A percentile compares a stretch with the other conserved stretches of the same genome.
phyloP scores from a whole-genome alignment of 2,329 filamentous ascomycete genomes.

The Rhynchosporium agropyri region DNA sequence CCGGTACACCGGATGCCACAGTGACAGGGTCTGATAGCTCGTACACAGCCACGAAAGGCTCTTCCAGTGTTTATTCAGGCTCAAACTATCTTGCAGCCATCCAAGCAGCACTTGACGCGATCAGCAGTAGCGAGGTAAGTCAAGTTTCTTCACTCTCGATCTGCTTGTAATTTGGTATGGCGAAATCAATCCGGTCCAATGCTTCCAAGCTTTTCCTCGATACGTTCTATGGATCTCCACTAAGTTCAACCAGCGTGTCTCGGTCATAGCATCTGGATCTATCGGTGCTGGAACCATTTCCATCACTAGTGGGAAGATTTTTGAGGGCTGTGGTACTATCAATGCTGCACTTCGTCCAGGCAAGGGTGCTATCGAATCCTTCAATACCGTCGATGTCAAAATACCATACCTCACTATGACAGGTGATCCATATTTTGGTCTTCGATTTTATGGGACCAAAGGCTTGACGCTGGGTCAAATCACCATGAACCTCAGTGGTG shows the following conservation, averaged over 20 bases:
- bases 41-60: constrained; percentile 1
- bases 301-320: constrained; percentile 14
- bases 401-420: constrained; percentile 18
- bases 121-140: constrained; percentile 4
- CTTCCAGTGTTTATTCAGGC: constrained; percentile 11
- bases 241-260: constrained; percentile 4
- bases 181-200: background rate
- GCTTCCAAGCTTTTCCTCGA: background rate
- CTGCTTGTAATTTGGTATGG: background rate
- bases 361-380: constrained; percentile 14
- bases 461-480: constrained; percentile 10
- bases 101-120: constrained; percentile 3
- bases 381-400: constrained; percentile 6
- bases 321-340: constrained; percentile 20
- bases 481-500: constrained; percentile 15
- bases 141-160: background rate
- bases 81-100: constrained; percentile 11
- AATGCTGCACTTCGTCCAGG: background rate
- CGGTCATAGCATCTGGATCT: constrained; percentile 13
- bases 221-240: background rate
- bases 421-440: constrained; percentile 8
- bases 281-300: constrained; percentile 11
- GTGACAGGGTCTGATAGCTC: constrained; percentile 11
- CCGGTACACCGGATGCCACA: constrained; percentile 11
- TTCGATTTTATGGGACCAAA: constrained; percentile 13